Conservation (phyloP, 768 basidiomycete species). For the Lactarius vividus region DNA sequence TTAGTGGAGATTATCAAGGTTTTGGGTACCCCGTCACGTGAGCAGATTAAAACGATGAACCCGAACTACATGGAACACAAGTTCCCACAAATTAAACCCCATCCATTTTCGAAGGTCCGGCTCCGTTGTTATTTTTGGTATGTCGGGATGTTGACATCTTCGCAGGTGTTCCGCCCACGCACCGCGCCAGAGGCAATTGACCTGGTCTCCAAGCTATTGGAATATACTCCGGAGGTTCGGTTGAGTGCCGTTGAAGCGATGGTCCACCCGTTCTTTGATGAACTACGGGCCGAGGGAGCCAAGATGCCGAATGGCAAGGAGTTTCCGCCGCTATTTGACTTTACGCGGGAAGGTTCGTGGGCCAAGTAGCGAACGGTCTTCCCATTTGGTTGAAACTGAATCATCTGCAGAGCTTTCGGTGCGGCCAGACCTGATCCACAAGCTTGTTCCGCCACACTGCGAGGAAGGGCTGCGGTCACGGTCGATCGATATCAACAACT, state of each 20-base stretch:
- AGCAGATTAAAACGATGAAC: constrained; percentile 99
- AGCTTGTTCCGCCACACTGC: constrained; percentile 86
- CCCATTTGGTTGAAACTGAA: neutral
- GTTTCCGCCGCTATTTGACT: constrained; percentile 92
- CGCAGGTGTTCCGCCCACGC: constrained; percentile 94
- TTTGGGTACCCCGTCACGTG: constrained; percentile 94
- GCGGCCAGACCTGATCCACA: constrained; percentile 89
- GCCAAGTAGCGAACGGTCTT: no score
- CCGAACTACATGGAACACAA: constrained; percentile 99
- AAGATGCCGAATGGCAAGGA: constrained; percentile 97
- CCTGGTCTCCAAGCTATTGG: constrained; percentile 88
- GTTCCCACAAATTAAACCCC: constrained; percentile 99
- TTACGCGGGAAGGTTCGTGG: constrained; percentile 87
- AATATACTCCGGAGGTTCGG: constrained; percentile 96
- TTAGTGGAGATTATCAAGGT: constrained; percentile 99
- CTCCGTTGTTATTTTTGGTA: constrained; percentile 2
- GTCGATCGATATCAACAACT: constrained; percentile 83
- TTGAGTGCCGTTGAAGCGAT: constrained; percentile 88
- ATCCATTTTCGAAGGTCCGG: constrained; percentile 91
- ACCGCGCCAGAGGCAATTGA: constrained; percentile 96
- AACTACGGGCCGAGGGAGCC: constrained; percentile 84
- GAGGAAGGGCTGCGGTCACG: constrained; percentile 86
- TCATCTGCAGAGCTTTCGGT: constrained; percentile 80
- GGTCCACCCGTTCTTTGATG: constrained; percentile 97
- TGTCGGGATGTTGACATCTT: constrained; percentile 12